Percentiles rank a stretch among this genome's conserved stretches.
Evolutionary conservation across 2,329 filamentous ascomycete genomes (phyloP).

Genomic region (Cordyceps cicadae): DNA sequence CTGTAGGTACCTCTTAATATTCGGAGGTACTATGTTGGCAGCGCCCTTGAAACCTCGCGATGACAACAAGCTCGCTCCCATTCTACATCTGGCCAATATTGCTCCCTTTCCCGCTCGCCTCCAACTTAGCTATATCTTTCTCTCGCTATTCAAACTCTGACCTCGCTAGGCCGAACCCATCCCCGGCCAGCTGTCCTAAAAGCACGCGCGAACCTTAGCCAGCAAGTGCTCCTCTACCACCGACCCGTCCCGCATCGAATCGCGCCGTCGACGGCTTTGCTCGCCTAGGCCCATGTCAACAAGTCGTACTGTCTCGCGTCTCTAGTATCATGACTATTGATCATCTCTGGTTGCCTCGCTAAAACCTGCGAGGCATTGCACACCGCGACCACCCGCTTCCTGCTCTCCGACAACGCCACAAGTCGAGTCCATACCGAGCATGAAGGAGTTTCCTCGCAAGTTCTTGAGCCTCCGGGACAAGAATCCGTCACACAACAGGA

Average conservation of each 20-base stretch:
- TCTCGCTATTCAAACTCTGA: not conserved
- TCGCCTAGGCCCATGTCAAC: not conserved
- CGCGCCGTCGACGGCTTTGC: not conserved
- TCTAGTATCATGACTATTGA: slow-evolving; percentile 23
- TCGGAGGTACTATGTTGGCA: not conserved
- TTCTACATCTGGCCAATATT: not conserved
- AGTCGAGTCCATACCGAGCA: slow-evolving; percentile 24
- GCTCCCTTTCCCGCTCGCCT: not conserved
- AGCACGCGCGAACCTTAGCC: not conserved
- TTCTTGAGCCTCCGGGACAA: slow-evolving; percentile 66
- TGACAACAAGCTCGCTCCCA: slow-evolving; percentile 5
- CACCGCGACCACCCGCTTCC: not conserved
- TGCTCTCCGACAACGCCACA: not conserved
- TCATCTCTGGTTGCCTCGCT: slow-evolving; percentile 24
- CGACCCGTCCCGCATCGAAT: not conserved
- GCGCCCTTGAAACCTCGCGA: slow-evolving; percentile 8
- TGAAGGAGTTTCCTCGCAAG: slow-evolving; percentile 52
- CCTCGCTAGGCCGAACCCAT: not conserved
- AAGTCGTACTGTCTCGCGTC: not conserved
- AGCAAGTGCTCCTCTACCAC: not conserved
- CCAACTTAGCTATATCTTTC: not conserved
- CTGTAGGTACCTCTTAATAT: too few relatives aligned
- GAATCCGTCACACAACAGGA: slow-evolving; percentile 43
- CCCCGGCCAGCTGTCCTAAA: not conserved
- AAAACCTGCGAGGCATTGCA: slow-evolving; percentile 21